phyloP scores from a whole-genome alignment of 177 flowering plant species.

The Vitis hybrid region DNA sequence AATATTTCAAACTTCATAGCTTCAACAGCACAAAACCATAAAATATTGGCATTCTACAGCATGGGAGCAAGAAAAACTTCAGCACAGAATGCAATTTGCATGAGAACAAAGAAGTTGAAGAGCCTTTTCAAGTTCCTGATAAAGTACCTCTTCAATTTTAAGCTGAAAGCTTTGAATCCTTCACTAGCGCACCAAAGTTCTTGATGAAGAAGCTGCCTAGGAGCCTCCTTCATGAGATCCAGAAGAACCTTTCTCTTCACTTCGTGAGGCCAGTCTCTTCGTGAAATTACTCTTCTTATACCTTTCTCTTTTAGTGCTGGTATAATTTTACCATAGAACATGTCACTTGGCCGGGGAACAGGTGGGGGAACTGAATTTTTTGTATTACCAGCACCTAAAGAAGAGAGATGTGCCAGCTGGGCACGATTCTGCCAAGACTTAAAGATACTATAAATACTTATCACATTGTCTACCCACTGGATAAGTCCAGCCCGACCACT shows the following conservation, averaged over 20 bases:
- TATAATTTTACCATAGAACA: conserved; percentile 99
- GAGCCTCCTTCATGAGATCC: conserved; percentile 94
- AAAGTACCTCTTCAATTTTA: conserved; percentile 76
- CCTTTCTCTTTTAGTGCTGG: conserved; percentile 99
- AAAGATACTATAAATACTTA: conserved; percentile 85
- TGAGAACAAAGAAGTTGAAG: neutral
- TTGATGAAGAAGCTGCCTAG: conserved; percentile 87
- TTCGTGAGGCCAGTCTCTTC: conserved; percentile 99
- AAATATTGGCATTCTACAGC: too few species aligned
- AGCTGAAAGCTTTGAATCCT: conserved; percentile 92
- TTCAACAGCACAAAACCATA: too few species aligned
- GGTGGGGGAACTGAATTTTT: conserved; percentile 61
- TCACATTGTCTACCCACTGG: conserved; percentile 94
- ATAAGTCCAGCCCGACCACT: conserved; percentile 98
- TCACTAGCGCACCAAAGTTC: conserved; percentile 99
- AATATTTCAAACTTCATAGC: too few species aligned
- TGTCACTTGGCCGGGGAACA: conserved; percentile 94
- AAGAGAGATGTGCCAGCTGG: conserved; percentile 62
- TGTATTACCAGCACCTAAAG: conserved; percentile 45
- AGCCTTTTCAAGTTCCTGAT: neutral
- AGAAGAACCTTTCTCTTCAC: conserved; percentile 90
- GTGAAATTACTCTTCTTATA: conserved; percentile 89
- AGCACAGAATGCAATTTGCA: neutral
- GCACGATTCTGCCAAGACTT: conserved; percentile 91
- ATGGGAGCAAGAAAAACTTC: neutral